Base-by-base conservation (phyloP, 2,329 filamentous ascomycete genomes). In the Penicillium sp. region DNA sequence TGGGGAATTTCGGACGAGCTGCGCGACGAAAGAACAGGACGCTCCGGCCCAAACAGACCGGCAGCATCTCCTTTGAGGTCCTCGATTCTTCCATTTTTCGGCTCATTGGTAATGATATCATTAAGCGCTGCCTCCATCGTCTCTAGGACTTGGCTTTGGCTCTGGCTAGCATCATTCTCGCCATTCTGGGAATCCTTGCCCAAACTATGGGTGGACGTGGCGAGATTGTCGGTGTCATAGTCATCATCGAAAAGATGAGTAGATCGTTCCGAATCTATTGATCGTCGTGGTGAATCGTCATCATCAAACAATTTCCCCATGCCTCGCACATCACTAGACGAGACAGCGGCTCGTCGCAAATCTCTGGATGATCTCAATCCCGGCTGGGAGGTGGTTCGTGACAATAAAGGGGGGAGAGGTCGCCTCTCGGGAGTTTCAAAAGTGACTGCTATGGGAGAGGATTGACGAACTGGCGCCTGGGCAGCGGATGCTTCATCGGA, bases 61-160 rank as follows among this genome's bases (percentile, higher is more conserved):
- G 71, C 76, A 53, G 73, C 71, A 25, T 61, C 62, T 11, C 67
- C 66, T 61, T 71, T 73, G 44, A 75, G 50, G 33, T 76, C 73
- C 23, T 78, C 74, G 39, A 68, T 56, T 58, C 68, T 70, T 36
- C 65, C 65, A 47, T 74, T 71, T 49, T 70, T 71, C 6, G 89
- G 86, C 47, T 89, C 85, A 63, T 92, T 87, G 64, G 91, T 91
- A 80, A 99, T 89, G 60, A 99, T 99, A 62, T 92, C 90, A 63
- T 89, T 96, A 48, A 99, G 80, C 16, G 92, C 94, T 63, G 90
- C 86, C 72, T 97, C 92, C 84, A 99, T 93, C 4, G 91, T 93
- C 75, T 95, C 86, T 6, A 99, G 92, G 29, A 97, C 88, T 58
- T 88, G 84, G 0, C 84, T 89, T 67, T 96, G 89, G 6, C 89